These are phyloP conservation scores for Penicillium frequentans DNA, from an alignment of 2,329 filamentous ascomycete species.

Conservation along the genomic window DNA sequence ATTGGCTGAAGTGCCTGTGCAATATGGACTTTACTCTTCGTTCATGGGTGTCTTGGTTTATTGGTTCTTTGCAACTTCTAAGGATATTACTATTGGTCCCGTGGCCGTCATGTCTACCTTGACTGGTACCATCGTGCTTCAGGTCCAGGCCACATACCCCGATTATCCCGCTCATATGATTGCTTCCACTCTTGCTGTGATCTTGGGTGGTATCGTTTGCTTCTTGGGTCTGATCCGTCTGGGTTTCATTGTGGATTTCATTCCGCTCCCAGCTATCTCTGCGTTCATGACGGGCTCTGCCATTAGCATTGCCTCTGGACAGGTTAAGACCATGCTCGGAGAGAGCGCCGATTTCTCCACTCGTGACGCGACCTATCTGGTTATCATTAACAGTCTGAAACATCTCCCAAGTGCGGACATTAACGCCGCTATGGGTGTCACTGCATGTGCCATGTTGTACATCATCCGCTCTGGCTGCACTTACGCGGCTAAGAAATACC, in stretches of 20 bases:
- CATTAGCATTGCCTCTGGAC: constrained; percentile 81
- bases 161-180: constrained; percentile 62
- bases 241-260: constrained; percentile 91
- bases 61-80: constrained; percentile 98
- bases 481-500: constrained; percentile 66
- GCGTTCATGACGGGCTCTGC: constrained; percentile 98
- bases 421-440: constrained; percentile 89
- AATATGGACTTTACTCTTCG: constrained; percentile 90
- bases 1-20: constrained; percentile 71
- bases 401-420: constrained; percentile 64
- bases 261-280: constrained; percentile 83
- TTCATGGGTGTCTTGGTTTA: constrained; percentile 95
- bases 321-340: constrained; percentile 79
- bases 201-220: constrained; percentile 74
- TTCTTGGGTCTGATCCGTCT: constrained; percentile 75
- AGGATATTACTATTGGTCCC: constrained; percentile 81
- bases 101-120: constrained; percentile 95
- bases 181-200: constrained; percentile 74
- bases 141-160: constrained; percentile 59
- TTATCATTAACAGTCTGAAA: constrained; percentile 81
- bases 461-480: constrained; percentile 67
- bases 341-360: constrained; percentile 67
- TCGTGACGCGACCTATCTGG: constrained; percentile 73
- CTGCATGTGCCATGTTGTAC: constrained; percentile 76
- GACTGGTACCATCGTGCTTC: constrained; percentile 75